Conservation (phyloP, 331 rosid genomes). For the Quercus phellos region DNA sequence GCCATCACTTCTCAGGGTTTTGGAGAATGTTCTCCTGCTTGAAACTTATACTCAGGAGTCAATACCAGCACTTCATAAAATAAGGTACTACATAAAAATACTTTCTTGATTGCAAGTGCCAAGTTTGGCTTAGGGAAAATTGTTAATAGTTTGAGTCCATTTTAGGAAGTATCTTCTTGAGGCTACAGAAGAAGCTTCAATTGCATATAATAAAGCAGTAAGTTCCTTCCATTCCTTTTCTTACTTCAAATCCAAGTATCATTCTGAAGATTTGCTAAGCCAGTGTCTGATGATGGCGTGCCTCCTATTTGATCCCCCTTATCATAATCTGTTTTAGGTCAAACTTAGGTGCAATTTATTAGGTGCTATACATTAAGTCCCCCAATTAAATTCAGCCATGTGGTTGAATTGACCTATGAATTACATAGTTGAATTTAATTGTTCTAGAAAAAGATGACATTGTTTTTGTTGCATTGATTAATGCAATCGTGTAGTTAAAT, state of each 20-base stretch:
- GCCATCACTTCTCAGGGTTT: conserved; percentile 44
- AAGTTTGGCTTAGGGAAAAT: conserved; percentile 11
- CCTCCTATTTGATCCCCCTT: background rate
- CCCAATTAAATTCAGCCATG: too few relatives aligned
- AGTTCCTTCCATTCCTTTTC: conserved; percentile 13
- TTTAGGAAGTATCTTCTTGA: conserved; percentile 75
- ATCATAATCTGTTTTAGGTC: background rate
- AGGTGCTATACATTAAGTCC: too few relatives aligned
- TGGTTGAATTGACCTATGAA: too few relatives aligned
- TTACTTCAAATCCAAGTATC: background rate
- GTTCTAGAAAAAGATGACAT: too few relatives aligned
- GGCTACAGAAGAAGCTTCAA: conserved; percentile 85
- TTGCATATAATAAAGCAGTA: conserved; percentile 84
- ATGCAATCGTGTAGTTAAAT: too few relatives aligned
- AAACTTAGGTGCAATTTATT: too few relatives aligned
- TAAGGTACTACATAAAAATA: conserved; percentile 43
- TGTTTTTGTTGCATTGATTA: too few relatives aligned
- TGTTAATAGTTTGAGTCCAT: background rate
- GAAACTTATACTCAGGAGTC: conserved; percentile 83
- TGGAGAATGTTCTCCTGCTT: conserved; percentile 60
- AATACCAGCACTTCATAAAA: conserved; percentile 74
- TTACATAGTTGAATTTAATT: too few relatives aligned
- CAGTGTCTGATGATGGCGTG: background rate
- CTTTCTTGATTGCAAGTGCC: conserved; percentile 3
- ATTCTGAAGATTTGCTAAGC: background rate